Percentiles rank a stretch among this genome's conserved stretches.
These are phyloP conservation scores for Amesomyces nigricolor DNA, from an alignment of 2,329 filamentous ascomycete species.

Conservation along the genomic window DNA sequence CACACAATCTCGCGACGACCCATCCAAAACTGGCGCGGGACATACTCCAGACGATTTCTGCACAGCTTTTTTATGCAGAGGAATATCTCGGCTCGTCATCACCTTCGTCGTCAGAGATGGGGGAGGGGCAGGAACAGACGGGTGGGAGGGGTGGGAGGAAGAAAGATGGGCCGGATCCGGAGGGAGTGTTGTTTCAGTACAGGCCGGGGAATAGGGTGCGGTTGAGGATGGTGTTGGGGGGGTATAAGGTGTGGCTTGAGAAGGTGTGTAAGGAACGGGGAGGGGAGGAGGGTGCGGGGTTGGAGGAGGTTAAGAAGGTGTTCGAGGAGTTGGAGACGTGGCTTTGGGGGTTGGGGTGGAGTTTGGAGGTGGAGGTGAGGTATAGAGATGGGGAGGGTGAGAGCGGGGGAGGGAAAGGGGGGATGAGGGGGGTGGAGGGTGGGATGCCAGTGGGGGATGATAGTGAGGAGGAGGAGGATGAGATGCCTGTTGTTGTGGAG, in stretches of 20 bases:
- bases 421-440: no score
- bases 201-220: slow-evolving; percentile 29
- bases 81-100: slow-evolving; percentile 37
- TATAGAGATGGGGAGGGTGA: slow-evolving; percentile 36
- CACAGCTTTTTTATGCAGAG: slow-evolving; percentile 51
- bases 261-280: slow-evolving; percentile 38
- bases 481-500: slow-evolving; percentile 48
- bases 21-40: slow-evolving; percentile 41
- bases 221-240: slow-evolving; percentile 44
- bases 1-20: slow-evolving; percentile 39
- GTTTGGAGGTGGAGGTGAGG: slow-evolving; percentile 39
- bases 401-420: slow-evolving; percentile 22
- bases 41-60: slow-evolving; percentile 47
- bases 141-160: slow-evolving; percentile 25
- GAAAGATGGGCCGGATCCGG: slow-evolving; percentile 10
- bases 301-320: slow-evolving; percentile 41
- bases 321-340: slow-evolving; percentile 46
- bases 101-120: slow-evolving; percentile 21
- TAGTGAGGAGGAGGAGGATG: slow-evolving; percentile 44
- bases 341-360: slow-evolving; percentile 49
- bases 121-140: no score
- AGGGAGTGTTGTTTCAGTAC: slow-evolving; percentile 30
- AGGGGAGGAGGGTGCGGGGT: slow-evolving; percentile 33
- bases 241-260: slow-evolving; percentile 50
- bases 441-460: slow-evolving; percentile 27